Conservation (phyloP, 1,284 basidiomycete species). For the Tilletia indica region DNA sequence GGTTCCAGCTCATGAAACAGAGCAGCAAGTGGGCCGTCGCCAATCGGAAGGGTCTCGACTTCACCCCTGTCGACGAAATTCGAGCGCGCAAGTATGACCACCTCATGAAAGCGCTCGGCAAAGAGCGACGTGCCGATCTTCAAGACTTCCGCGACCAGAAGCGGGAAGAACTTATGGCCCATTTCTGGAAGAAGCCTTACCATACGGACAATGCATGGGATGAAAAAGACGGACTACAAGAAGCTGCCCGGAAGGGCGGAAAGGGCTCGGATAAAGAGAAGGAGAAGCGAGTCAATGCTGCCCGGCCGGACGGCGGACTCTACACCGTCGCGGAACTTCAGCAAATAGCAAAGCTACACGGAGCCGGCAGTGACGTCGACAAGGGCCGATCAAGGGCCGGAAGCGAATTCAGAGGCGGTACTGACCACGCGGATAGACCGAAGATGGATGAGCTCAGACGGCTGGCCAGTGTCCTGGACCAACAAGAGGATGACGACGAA, state of each 20-base stretch:
- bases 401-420: not conserved
- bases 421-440: not conserved
- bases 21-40: slow-evolving; percentile 35
- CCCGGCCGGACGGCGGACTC: slow-evolving; percentile 26
- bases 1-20: slow-evolving; percentile 44
- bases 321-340: slow-evolving; percentile 30
- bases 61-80: slow-evolving; percentile 40
- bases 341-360: not conserved
- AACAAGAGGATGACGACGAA: slow-evolving; percentile 24
- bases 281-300: slow-evolving; percentile 21
- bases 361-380: not conserved
- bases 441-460: slow-evolving; percentile 5
- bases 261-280: slow-evolving; percentile 1
- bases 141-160: slow-evolving; percentile 25
- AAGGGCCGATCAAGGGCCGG: not conserved
- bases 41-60: slow-evolving; percentile 32
- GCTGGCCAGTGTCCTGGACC: slow-evolving; percentile 17
- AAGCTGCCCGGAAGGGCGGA: not conserved
- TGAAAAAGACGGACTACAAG: slow-evolving; percentile 10
- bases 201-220: slow-evolving; percentile 3
- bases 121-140: slow-evolving; percentile 30
- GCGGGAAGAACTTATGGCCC: slow-evolving; percentile 29
- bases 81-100: slow-evolving; percentile 37
- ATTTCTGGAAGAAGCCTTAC: slow-evolving; percentile 30
- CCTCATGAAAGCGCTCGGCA: slow-evolving; percentile 38